Conservation (phyloP, 2,329 filamentous ascomycete genomes). For the Cladophialophora exuberans region DNA sequence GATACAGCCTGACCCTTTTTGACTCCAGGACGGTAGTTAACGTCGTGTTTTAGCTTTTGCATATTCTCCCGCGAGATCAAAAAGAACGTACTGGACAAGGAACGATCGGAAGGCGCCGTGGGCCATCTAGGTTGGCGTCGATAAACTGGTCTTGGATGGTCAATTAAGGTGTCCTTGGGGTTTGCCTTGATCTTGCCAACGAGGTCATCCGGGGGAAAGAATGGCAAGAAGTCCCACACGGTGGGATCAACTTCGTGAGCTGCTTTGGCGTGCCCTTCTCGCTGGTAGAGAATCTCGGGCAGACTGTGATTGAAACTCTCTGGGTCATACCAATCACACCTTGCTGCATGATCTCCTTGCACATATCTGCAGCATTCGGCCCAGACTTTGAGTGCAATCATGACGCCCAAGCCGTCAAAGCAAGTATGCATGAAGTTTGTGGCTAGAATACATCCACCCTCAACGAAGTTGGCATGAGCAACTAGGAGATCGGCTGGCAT, state of each 20-base stretch:
- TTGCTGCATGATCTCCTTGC: neutral
- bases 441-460: conserved; percentile 28
- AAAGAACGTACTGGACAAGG: neutral
- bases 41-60: conserved; percentile 2
- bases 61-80: conserved; percentile 6
- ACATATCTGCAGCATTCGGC: conserved; percentile 1
- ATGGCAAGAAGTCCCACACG: neutral
- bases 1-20: neutral
- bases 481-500: conserved; percentile 31
- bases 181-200: neutral
- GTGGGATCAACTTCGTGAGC: neutral
- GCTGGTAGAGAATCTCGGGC: conserved; percentile 4
- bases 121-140: neutral
- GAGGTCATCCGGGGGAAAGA: neutral
- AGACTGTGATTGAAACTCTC: conserved; percentile 10
- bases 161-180: neutral
- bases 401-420: conserved; percentile 3
- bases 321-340: conserved; percentile 7
- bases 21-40: neutral
- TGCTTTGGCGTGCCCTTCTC: neutral
- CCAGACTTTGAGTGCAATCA: conserved; percentile 1
- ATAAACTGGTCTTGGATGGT: neutral
- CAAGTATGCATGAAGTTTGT: conserved; percentile 9
- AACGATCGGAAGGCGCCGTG: neutral
- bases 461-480: conserved; percentile 37